A percentile compares a stretch with the other conserved stretches of the same genome.
Evolutionary conservation across 306 rosid genomes (phyloP).

Genomic region (Cucumis sativus): Cucumber_9930_V3 NC_026657.2:6934501-6935000

Average conservation of each 20-base stretch:
- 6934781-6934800: constrained; percentile 19
- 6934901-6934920: constrained; percentile 4
- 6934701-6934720: constrained; percentile 47
- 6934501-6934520: neutral
- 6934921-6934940: constrained; percentile 54
- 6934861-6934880: neutral
- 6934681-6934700: constrained; percentile 79
- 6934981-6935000: constrained; percentile 72
- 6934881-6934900: neutral
- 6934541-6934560: neutral
- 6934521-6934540: neutral
- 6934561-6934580: neutral
- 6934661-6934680: constrained; percentile 22
- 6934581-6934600: neutral
- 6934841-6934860: neutral
- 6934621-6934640: neutral
- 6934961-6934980: constrained; percentile 45
- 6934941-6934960: constrained; percentile 28
- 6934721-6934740: constrained; percentile 34
- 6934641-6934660: neutral
- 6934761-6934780: constrained; percentile 37
- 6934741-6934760: constrained; percentile 45
- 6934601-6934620: neutral
- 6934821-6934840: neutral
- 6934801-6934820: neutral